Conservation (phyloP, 768 basidiomycete species). For the Sarcomyxa edulis region DNA sequence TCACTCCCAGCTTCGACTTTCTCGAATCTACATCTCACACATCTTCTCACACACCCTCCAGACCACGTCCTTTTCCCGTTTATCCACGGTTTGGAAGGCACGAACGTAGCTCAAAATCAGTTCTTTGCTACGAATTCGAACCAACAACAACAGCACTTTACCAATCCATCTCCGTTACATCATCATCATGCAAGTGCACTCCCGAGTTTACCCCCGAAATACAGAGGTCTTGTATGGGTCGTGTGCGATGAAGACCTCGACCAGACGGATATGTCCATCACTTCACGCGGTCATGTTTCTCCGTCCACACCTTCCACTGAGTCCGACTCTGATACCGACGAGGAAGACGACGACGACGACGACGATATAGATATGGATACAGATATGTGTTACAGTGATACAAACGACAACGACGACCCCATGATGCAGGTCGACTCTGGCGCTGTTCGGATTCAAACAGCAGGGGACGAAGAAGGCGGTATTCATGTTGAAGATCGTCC, state of each 20-base stretch:
- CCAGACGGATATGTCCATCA: slow-evolving; percentile 15
- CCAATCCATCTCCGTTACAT: background rate
- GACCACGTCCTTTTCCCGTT: slow-evolving; percentile 86
- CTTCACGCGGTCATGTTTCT: slow-evolving; percentile 19
- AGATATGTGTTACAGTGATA: slow-evolving; percentile 17
- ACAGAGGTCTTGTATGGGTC: slow-evolving; percentile 82
- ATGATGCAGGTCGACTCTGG: slow-evolving; percentile 12
- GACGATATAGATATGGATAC: slow-evolving; percentile 12
- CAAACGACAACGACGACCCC: slow-evolving; percentile 11
- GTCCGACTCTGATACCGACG: slow-evolving; percentile 8
- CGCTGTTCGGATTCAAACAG: slow-evolving; percentile 4
- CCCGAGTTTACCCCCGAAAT: slow-evolving; percentile 27
- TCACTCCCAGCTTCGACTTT: slow-evolving; percentile 42
- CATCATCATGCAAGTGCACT: too few relatives aligned
- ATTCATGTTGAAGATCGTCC: too few relatives aligned
- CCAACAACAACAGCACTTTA: slow-evolving; percentile 28
- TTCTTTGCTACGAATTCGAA: slow-evolving; percentile 53
- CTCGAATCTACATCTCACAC: slow-evolving; percentile 54
- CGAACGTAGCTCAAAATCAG: slow-evolving; percentile 71
- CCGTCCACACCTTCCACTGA: slow-evolving; percentile 12
- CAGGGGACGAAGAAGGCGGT: slow-evolving; percentile 1
- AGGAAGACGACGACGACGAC: slow-evolving; percentile 23
- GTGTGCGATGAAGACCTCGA: slow-evolving; percentile 66
- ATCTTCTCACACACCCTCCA: slow-evolving; percentile 66
- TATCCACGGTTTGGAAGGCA: slow-evolving; percentile 80